Percentiles rank a stretch among this genome's conserved stretches.
phyloP scores from a whole-genome alignment of 2,329 filamentous ascomycete genomes.

The Aspergillus bombycis region DNA sequence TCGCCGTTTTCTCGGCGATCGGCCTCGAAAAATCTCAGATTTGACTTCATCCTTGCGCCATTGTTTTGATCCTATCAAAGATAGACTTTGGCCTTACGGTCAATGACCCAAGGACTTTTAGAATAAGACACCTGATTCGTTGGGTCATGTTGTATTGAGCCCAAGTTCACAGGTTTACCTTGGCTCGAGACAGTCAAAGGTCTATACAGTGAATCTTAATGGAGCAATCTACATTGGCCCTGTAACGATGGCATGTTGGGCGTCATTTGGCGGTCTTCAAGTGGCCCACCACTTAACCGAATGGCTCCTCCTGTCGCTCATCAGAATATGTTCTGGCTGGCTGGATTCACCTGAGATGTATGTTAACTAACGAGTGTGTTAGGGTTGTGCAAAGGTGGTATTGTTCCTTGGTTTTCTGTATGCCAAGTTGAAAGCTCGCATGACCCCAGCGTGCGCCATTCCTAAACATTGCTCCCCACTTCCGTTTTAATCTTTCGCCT shows the following conservation, averaged over 20 bases:
- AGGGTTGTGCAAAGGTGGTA: background rate
- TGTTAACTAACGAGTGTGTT: background rate
- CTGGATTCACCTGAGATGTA: background rate
- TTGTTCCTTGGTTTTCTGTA: background rate
- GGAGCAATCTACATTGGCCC: background rate
- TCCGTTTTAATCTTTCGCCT: background rate
- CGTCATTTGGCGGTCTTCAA: slow-evolving; percentile 10
- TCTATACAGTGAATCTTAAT: background rate
- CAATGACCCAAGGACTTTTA: slow-evolving; percentile 10
- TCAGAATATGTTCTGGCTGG: background rate
- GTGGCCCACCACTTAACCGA: background rate
- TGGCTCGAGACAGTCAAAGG: background rate
- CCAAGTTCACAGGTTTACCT: background rate
- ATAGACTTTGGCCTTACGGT: background rate
- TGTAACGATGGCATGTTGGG: slow-evolving; percentile 5
- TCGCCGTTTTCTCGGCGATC: background rate
- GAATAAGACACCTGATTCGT: background rate
- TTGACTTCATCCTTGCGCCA: slow-evolving; percentile 15
- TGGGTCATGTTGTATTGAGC: background rate
- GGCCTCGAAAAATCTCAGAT: background rate
- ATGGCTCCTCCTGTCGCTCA: background rate
- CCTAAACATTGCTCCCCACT: background rate
- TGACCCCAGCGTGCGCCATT: background rate
- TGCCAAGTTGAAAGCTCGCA: background rate
- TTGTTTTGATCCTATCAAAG: slow-evolving; percentile 3